Base-by-base conservation (phyloP, 345 rosid species). In the Mercurialis annua region DNA sequence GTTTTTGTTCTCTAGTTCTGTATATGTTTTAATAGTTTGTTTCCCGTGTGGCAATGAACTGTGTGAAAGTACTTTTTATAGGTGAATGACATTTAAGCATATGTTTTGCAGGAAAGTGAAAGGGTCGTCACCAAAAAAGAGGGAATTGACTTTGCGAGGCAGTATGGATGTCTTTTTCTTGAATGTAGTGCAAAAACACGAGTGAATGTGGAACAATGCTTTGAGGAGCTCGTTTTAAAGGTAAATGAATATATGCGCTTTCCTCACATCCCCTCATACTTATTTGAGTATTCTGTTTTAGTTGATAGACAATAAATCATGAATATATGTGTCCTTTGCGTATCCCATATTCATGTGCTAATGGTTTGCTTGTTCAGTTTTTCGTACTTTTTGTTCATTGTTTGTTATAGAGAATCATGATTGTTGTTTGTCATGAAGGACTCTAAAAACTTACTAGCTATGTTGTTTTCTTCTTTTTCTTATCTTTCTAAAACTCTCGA, bases 171-270 rank as follows among this genome's bases (percentile, higher is more conserved):
- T 71, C 87, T 94, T 61, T 94, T 86, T 80, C 81, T 89, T 0
- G 99, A 94, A 73, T 94, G 99, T 68, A 94, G 99, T 33, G 97
- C 99, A 18, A 94, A 91, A 80, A 89, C 99, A 31, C 84, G 89
- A 4, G 85, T 83, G 33, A 94, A 94, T 63, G 99, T 94, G 30
- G 89, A 94, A 67, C 96, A 89, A 57, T 89, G 96, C 76, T 94
- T 87, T n/a, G 97, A 94, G 77, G 99, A 94, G 84, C 96, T 94
- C 71, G 99, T 87, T 78, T 73, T 87, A 46, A 91, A 91, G 99
- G 99, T 86, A 71, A 42, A 48, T n/a, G 49, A 56, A 31, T 21
- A 20, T 34, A 9, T 34, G 11, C 10, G 11, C 11, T 9, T 40
- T 40, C 10, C 11, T 40, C 44, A 40, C 44, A 7, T 40, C 11